phyloP scores from a whole-genome alignment of 2,329 filamentous ascomycete species.

The Cordyceps militaris region DNA sequence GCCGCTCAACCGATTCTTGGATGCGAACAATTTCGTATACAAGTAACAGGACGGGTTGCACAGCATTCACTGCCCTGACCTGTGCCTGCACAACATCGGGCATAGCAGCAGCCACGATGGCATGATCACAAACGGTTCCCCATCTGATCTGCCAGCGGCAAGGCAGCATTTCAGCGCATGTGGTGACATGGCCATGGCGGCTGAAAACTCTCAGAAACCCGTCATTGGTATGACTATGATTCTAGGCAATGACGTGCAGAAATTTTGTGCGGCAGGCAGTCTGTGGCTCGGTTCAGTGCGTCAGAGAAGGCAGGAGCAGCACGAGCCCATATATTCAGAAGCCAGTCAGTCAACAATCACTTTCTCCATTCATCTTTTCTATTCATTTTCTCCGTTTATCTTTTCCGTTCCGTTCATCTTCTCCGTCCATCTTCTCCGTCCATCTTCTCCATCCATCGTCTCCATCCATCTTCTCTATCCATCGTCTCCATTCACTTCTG shows the following conservation, averaged over 20 bases:
- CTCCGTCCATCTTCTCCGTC: no score
- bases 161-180: background rate
- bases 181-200: background rate
- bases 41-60: background rate
- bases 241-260: background rate
- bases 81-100: background rate
- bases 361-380: background rate
- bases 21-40: background rate
- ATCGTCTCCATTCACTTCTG: background rate
- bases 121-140: no score
- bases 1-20: background rate
- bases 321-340: background rate
- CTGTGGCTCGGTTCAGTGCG: background rate
- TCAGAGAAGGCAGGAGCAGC: slow-evolving; percentile 5
- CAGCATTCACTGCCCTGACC: background rate
- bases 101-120: background rate
- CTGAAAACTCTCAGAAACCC: no score
- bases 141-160: background rate
- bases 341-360: background rate
- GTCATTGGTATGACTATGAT: background rate
- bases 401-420: background rate
- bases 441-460: no score
- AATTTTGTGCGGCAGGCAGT: background rate
- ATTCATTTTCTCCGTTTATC: background rate
- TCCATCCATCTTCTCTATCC: background rate